A percentile compares a stretch with the other conserved stretches of the same genome.
phyloP scores from a whole-genome alignment of 2,329 filamentous ascomycete genomes.

The Hansfordia pulvinata region DNA sequence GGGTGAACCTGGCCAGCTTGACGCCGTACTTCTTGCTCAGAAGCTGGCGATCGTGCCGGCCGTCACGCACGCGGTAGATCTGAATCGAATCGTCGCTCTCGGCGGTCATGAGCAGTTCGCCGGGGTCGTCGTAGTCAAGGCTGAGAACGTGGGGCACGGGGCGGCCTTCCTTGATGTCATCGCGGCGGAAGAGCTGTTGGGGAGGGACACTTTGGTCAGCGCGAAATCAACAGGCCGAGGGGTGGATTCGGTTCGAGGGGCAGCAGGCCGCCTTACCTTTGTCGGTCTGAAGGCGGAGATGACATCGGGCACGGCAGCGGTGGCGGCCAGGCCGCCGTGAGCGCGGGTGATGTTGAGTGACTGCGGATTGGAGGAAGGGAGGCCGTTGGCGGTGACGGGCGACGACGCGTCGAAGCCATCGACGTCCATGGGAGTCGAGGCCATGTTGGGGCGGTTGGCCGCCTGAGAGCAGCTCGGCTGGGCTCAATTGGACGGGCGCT shows the following conservation, averaged over 20 bases:
- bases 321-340: conserved; percentile 25
- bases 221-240: not conserved
- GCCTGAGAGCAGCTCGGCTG: too few species aligned
- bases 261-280: conserved; percentile 52
- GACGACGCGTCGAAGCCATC: conserved; percentile 28
- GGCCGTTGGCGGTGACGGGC: conserved; percentile 22
- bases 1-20: conserved; percentile 87
- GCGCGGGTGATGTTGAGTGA: conserved; percentile 37
- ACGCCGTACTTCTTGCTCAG: conserved; percentile 96
- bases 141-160: conserved; percentile 61
- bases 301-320: conserved; percentile 62
- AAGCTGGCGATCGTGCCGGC: conserved; percentile 75
- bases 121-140: conserved; percentile 91
- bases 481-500: too few species aligned
- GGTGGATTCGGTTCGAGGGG: not conserved
- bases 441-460: conserved; percentile 25
- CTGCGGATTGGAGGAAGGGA: conserved; percentile 8
- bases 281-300: conserved; percentile 67
- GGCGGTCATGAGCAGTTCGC: conserved; percentile 81
- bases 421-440: conserved; percentile 43
- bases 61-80: conserved; percentile 86
- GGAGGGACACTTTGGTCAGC: not conserved
- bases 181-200: conserved; percentile 44
- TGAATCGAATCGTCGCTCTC: conserved; percentile 93
- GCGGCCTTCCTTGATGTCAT: conserved; percentile 37